Percentiles rank a stretch among this genome's conserved stretches.
Evolutionary conservation across 75 land plant species (phyloP).

Genomic region (Picea sitchensis): DNA sequence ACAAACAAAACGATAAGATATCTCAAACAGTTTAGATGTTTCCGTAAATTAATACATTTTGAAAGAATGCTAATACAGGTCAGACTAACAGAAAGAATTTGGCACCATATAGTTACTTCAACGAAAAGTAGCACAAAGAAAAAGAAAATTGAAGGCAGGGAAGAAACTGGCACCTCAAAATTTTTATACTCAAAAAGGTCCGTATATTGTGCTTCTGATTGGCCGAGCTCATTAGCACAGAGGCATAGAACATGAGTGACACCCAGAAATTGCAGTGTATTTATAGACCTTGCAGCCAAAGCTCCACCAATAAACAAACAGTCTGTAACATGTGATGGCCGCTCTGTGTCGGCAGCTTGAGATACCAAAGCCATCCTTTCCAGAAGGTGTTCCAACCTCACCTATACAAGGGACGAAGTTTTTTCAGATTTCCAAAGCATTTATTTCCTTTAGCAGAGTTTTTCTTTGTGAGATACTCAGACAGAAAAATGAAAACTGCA

Average conservation of each 20-base stretch:
- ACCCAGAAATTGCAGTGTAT: slow-evolving; percentile 30
- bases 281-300: slow-evolving; percentile 32
- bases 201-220: slow-evolving; percentile 5
- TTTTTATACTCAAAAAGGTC: slow-evolving; percentile 7
- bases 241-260: slow-evolving; percentile 42
- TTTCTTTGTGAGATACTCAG: no score
- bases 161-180: slow-evolving; percentile 7
- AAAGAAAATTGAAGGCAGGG: not conserved
- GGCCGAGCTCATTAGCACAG: slow-evolving; percentile 29
- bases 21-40: no score
- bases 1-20: not conserved
- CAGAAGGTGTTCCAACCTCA: slow-evolving; percentile 40
- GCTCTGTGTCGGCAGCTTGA: slow-evolving; percentile 33
- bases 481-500: no score
- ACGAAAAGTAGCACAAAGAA: no score
- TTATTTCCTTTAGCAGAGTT: no score
- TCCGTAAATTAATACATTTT: no score
- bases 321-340: slow-evolving; percentile 32
- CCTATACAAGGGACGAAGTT: slow-evolving; percentile 10
- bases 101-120: no score
- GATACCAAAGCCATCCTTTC: slow-evolving; percentile 36
- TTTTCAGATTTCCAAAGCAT: not conserved
- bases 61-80: no score
- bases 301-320: slow-evolving; percentile 29
- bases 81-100: no score